phyloP scores from a whole-genome alignment of 2,329 filamentous ascomycete genomes.

The Aspergillus chevalieri region DNA sequence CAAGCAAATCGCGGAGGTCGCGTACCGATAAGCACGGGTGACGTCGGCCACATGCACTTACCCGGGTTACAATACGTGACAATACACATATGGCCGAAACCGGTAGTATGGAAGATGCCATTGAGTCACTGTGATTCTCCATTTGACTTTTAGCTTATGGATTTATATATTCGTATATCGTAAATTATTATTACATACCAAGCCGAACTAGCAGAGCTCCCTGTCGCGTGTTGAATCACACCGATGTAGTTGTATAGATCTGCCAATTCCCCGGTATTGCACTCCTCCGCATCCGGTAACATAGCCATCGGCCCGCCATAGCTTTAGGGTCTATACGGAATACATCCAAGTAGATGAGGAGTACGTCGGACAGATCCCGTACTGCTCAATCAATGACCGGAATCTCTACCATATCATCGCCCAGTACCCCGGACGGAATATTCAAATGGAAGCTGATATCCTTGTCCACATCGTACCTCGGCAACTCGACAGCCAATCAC shows the following conservation, averaged over 20 bases:
- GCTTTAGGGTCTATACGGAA: too few species aligned
- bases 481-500: neutral
- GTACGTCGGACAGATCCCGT: too few species aligned
- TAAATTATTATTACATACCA: too few species aligned
- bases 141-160: neutral
- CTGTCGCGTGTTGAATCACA: too few species aligned
- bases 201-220: too few species aligned
- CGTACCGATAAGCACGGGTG: constrained; percentile 2
- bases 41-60: constrained; percentile 12
- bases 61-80: constrained; percentile 9
- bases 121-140: neutral
- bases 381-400: too few species aligned
- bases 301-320: too few species aligned
- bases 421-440: neutral
- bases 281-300: neutral
- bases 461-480: neutral
- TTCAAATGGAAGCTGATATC: neutral
- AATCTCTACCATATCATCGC: neutral
- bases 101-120: neutral
- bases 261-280: neutral
- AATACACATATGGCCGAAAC: constrained; percentile 5
- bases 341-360: too few species aligned
- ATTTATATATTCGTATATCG: neutral
- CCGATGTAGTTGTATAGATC: neutral
- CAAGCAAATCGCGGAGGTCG: neutral